Percentiles rank a stretch among this genome's conserved stretches.
These are phyloP conservation scores for Xylaria longipes DNA, from an alignment of 495 filamentous ascomycete species.

Conservation along the genomic window DNA sequence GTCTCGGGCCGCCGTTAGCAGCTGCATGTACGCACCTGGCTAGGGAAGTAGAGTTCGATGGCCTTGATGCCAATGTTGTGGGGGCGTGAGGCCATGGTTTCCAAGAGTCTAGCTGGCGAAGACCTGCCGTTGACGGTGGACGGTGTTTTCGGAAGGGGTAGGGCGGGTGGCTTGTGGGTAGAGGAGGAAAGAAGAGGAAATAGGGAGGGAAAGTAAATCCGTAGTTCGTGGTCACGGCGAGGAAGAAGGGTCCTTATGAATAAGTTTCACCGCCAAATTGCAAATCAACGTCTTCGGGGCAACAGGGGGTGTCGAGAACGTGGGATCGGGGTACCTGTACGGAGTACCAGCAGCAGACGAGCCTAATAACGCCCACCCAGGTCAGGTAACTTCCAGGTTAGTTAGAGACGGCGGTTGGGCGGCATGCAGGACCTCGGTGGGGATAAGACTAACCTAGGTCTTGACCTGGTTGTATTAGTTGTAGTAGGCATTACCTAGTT, in stretches of 20 bases:
- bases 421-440: conserved; percentile 22
- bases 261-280: conserved; percentile 32
- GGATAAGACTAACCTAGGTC: conserved; percentile 11
- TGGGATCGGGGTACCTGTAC: conserved; percentile 24
- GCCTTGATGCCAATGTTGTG: conserved; percentile 99
- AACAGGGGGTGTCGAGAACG: conserved; percentile 23
- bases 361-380: conserved; percentile 14
- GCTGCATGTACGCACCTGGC: conserved; percentile 70
- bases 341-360: background rate
- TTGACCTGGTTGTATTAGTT: conserved; percentile 4
- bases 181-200: conserved; percentile 1
- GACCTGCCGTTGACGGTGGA: conserved; percentile 27
- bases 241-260: conserved; percentile 26
- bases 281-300: conserved; percentile 23
- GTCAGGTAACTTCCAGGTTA: too few species aligned
- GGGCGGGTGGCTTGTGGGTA: conserved; percentile 3
- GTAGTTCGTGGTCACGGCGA: conserved; percentile 16
- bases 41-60: conserved; percentile 99
- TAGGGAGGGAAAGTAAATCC: background rate
- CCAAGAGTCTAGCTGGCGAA: conserved; percentile 35
- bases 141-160: conserved; percentile 16
- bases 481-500: too few species aligned
- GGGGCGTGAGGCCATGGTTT: conserved; percentile 83
- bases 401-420: conserved; percentile 12
- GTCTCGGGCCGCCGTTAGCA: conserved; percentile 10